phyloP scores from a whole-genome alignment of 192 early-diverging fungal species.

The Gonapodya prolifera region DNA sequence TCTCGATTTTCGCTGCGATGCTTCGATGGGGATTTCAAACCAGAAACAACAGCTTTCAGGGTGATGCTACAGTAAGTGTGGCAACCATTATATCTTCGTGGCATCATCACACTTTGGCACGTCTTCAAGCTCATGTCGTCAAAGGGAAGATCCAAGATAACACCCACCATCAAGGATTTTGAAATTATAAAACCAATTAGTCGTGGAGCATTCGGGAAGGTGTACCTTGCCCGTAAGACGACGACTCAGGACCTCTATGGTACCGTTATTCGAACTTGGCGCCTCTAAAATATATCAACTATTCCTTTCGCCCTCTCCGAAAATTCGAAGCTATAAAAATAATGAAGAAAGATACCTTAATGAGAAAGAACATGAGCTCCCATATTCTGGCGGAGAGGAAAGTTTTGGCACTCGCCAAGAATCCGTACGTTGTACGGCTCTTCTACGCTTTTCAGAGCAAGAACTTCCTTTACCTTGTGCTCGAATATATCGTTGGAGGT shows the following conservation, averaged over 20 bases:
- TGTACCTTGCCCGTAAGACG: slow-evolving; percentile 74
- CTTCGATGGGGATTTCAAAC: slow-evolving; percentile 27
- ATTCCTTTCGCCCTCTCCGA: no score
- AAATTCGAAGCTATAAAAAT: slow-evolving; percentile 93
- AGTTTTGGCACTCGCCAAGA: slow-evolving; percentile 61
- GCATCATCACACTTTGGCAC: neutral
- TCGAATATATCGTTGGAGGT: slow-evolving; percentile 87
- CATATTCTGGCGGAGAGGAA: slow-evolving; percentile 79
- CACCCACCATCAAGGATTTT: slow-evolving; percentile 78
- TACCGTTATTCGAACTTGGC: no score
- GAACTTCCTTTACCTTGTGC: slow-evolving; percentile 77
- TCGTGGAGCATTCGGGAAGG: slow-evolving; percentile 85
- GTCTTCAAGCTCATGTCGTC: neutral
- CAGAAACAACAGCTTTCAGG: neutral
- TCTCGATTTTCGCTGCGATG: slow-evolving; percentile 63
- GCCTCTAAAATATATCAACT: no score
- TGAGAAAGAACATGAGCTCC: slow-evolving; percentile 91
- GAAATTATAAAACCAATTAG: slow-evolving; percentile 90
- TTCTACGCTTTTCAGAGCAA: slow-evolving; percentile 85
- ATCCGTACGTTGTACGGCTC: slow-evolving; percentile 83
- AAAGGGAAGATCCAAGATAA: neutral
- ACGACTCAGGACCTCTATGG: slow-evolving; percentile 79
- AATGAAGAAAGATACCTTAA: slow-evolving; percentile 84
- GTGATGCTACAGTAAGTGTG: neutral
- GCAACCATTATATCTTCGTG: neutral